These are phyloP conservation scores for Linnemannia zychae DNA, from an alignment of 192 early-diverging fungal genomes.

Conservation along the genomic window DNA sequence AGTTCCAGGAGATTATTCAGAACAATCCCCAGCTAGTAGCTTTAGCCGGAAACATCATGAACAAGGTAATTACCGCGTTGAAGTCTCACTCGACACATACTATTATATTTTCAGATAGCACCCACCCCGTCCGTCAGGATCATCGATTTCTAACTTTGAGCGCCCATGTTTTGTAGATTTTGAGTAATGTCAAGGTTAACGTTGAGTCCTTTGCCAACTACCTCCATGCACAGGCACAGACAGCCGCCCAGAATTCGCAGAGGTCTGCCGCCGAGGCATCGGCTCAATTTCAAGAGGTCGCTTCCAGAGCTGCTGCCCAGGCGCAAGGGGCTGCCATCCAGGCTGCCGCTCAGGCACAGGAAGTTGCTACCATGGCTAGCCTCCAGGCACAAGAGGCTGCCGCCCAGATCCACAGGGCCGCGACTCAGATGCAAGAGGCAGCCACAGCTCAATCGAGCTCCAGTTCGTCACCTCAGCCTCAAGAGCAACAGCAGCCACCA, in stretches of 20 bases:
- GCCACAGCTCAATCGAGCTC: not conserved
- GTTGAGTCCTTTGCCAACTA: slow-evolving; percentile 43
- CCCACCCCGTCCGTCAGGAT: not conserved
- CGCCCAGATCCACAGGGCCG: not conserved
- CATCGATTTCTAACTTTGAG: not conserved
- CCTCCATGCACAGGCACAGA: slow-evolving; percentile 30
- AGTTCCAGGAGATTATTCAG: slow-evolving; percentile 50
- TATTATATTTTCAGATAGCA: not conserved
- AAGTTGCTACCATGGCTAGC: not conserved
- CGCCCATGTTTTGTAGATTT: slow-evolving; percentile 24
- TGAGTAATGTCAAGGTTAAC: slow-evolving; percentile 49
- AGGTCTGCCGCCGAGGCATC: slow-evolving; percentile 26
- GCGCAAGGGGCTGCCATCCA: not conserved
- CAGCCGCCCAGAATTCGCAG: slow-evolving; percentile 33
- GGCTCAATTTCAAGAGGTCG: slow-evolving; percentile 23
- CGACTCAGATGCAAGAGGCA: not conserved
- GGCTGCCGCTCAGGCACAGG: slow-evolving; percentile 13
- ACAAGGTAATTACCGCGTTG: slow-evolving; percentile 19
- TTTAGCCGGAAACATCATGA: slow-evolving; percentile 38
- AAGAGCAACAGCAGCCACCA: slow-evolving; percentile 1
- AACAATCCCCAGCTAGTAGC: slow-evolving; percentile 45
- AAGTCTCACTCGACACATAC: not conserved
- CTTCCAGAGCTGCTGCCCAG: slow-evolving; percentile 6
- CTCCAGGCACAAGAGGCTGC: not conserved
- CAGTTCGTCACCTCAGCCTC: not conserved